A percentile compares a stretch with the other conserved stretches of the same genome.
phyloP scores from a whole-genome alignment of 805 yeast species.

The Maudiozyma saulgeensis region DNA sequence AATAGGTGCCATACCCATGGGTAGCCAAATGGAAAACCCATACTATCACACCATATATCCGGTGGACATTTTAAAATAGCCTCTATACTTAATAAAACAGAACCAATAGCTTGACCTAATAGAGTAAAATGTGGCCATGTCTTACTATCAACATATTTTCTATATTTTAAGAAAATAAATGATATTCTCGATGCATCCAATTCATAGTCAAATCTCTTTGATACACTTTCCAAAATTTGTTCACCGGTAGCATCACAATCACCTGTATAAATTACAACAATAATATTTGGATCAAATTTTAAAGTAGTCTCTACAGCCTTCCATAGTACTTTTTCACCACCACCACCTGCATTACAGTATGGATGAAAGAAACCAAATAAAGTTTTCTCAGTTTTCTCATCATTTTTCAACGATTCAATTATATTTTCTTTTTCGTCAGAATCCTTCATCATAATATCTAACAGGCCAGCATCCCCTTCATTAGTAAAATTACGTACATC shows the following conservation, averaged over 20 bases:
- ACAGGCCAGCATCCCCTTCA: neutral
- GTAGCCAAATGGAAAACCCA: conserved; percentile 87
- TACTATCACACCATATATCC: conserved; percentile 88
- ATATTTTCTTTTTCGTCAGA: neutral
- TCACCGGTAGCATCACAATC: conserved; percentile 42
- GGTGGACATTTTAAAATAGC: conserved; percentile 65
- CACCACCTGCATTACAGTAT: conserved; percentile 92
- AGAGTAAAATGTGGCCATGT: conserved; percentile 77
- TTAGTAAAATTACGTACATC: conserved; percentile 26
- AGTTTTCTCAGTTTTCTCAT: conserved; percentile 14
- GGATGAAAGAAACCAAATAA: conserved; percentile 92
- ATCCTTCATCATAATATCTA: neutral
- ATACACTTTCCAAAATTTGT: conserved; percentile 43
- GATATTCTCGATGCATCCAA: conserved; percentile 46
- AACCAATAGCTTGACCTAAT: conserved; percentile 80
- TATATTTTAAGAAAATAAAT: conserved; percentile 47
- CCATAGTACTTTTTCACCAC: conserved; percentile 97
- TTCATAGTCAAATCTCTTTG: conserved; percentile 45
- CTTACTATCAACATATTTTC: conserved; percentile 55
- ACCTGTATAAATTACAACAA: conserved; percentile 68
- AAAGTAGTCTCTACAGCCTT: conserved; percentile 75
- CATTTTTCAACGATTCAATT: conserved; percentile 1
- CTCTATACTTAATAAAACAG: conserved; percentile 56
- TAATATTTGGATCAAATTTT: conserved; percentile 35
- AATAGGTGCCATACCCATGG: conserved; percentile 47